Percentiles rank a stretch among this genome's conserved stretches.
These are phyloP conservation scores for Fragaria iinumae DNA, from an alignment of 306 rosid species.

Conservation along the genomic window DNA sequence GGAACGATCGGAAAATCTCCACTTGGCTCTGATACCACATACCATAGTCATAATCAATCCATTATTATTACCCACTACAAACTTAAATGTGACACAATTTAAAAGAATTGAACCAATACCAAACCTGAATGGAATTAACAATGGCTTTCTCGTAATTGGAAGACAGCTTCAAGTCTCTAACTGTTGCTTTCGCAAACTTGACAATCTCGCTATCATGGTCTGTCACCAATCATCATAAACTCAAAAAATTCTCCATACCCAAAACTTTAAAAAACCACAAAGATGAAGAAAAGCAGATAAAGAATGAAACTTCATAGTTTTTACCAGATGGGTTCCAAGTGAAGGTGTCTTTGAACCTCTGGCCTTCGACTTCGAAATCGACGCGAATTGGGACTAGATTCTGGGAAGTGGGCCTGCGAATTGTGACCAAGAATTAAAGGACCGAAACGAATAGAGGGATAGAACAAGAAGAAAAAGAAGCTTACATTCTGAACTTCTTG, in stretches of 20 bases:
- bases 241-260: neutral
- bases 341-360: slow-evolving; percentile 77
- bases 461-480: neutral
- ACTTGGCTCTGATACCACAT: slow-evolving; percentile 60
- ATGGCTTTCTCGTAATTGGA: slow-evolving; percentile 71
- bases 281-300: neutral
- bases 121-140: slow-evolving; percentile 82
- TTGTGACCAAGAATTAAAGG: neutral
- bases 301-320: neutral
- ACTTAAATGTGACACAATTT: neutral
- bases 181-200: slow-evolving; percentile 73
- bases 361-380: slow-evolving; percentile 73
- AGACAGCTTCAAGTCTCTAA: slow-evolving; percentile 79
- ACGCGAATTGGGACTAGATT: slow-evolving; percentile 72
- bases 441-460: neutral
- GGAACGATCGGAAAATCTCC: slow-evolving; percentile 67
- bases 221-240: slow-evolving; percentile 17
- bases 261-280: neutral
- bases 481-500: slow-evolving; percentile 79
- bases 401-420: slow-evolving; percentile 65
- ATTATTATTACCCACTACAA: neutral
- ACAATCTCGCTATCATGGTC: slow-evolving; percentile 87
- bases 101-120: slow-evolving; percentile 6
- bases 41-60: neutral
- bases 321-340: slow-evolving; percentile 95